Evolutionary conservation across 371 early-diverging fungal species (phyloP), one percentile per base, ranked within the genome.

Genomic region (Mortierella sp.): DNA sequence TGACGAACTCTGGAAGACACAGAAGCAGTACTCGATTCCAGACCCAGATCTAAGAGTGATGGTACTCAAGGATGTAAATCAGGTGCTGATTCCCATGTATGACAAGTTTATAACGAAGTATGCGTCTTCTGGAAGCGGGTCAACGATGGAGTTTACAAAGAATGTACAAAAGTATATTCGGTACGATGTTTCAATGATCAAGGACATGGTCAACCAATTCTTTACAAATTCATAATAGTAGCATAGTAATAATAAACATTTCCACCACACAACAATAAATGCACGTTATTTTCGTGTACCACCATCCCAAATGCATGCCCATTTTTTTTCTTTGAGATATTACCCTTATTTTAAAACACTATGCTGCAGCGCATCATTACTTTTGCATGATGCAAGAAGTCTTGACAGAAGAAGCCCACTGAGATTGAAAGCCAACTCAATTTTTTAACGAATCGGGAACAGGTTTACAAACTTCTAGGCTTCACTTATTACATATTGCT

Each of bases 161-260:
- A 94, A 92, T 67, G 89, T 89, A 16, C 88, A 91, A 70, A 96
- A 96, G 83, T 96, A 95, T 77, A 92, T 96, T 72, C 90, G 90
- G 60, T 96, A 92, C 69, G 93, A 93, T 77, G 90, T 90, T 70
- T 89, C 89, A 24, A 84, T 85, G 66, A 78, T 96, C 22, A 92
- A 91, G 45, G 85, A 78, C 32, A 87, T 90, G 84, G 83, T 95
- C 28, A 91, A 90, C 26, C 89, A 91, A 68, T 88, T 96, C 68
- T 96, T 95, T 71, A 79, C 80, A 43, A 76, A 70, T 37, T 58
- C 78, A 4, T 78, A 66, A 18, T 37, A 18, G 45, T 43, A 37
- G 22, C 6, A 35, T 35, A 35, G 6, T 35, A 43, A 26, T 62
- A 43, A 18, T 18, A 47, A n/a, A 18, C 18, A 45, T 11, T 6